Evolutionary conservation across 306 rosid species (phyloP).

Genomic region (Macrotyloma uniflorum): DNA sequence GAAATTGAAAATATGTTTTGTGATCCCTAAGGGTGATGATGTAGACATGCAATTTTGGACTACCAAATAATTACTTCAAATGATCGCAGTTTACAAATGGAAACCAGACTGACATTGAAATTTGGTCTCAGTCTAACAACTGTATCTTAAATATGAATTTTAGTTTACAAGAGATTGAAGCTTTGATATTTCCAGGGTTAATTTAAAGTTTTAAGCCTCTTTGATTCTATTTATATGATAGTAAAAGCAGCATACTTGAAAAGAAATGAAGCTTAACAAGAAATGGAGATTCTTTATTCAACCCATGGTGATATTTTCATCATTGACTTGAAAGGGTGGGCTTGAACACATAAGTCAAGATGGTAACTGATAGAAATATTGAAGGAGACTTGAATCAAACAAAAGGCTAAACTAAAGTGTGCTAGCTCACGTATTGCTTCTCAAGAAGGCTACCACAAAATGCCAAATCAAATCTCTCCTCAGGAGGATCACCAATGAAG

Average conservation of each 20-base stretch:
- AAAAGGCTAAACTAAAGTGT: conserved; percentile 22
- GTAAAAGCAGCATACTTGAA: neutral
- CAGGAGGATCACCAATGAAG: conserved; percentile 95
- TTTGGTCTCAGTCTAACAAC: neutral
- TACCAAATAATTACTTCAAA: too few species aligned
- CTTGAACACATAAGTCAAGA: conserved; percentile 15
- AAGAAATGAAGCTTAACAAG: conserved; percentile 7
- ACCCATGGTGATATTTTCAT: conserved; percentile 37
- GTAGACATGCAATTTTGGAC: too few species aligned
- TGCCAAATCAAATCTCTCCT: conserved; percentile 87
- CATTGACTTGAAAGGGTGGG: conserved; percentile 5
- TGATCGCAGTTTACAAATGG: too few species aligned
- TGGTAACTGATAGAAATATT: neutral
- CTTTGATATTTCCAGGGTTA: neutral
- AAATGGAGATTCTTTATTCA: conserved; percentile 25
- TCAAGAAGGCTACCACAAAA: conserved; percentile 86
- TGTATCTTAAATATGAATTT: neutral
- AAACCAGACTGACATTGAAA: neutral
- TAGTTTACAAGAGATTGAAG: neutral
- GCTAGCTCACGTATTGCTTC: conserved; percentile 85
- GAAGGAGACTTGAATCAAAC: conserved; percentile 25
- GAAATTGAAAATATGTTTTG: too few species aligned
- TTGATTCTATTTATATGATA: neutral
- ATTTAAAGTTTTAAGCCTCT: neutral
- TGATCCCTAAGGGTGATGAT: too few species aligned